These are phyloP conservation scores for Globisporangium parvum DNA, from an alignment of 352 stramenopile genomes.

Conservation along the genomic window DNA sequence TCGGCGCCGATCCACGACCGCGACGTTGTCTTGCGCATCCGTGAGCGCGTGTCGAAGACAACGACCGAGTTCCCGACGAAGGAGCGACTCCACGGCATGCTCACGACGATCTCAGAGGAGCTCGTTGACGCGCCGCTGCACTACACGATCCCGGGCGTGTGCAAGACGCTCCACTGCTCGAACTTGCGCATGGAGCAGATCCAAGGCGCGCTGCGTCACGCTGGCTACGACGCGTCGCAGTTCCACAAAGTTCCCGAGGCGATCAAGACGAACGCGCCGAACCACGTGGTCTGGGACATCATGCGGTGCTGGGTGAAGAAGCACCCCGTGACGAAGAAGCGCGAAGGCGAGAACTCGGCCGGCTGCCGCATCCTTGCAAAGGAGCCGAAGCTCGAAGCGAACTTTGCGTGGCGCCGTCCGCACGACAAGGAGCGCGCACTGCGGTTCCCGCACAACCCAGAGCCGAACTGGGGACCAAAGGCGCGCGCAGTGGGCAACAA, in stretches of 20 bases:
- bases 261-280: conserved; percentile 98
- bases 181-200: conserved; percentile 93
- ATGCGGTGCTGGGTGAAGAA: conserved; percentile 95
- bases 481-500: conserved; percentile 78
- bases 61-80: conserved; percentile 89
- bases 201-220: conserved; percentile 92
- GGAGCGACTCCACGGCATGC: conserved; percentile 89
- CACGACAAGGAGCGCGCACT: conserved; percentile 88
- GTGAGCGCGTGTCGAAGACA: conserved; percentile 70
- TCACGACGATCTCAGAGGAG: conserved; percentile 96
- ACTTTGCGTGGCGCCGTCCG: conserved; percentile 69
- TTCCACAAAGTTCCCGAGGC: conserved; percentile 98
- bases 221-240: conserved; percentile 95
- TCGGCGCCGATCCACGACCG: conserved; percentile 94
- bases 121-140: conserved; percentile 94
- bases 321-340: conserved; percentile 90
- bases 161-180: conserved; percentile 90
- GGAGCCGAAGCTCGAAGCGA: conserved; percentile 80
- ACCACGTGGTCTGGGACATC: conserved; percentile 97
- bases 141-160: conserved; percentile 94
- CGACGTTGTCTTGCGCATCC: conserved; percentile 81
- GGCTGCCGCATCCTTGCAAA: conserved; percentile 83
- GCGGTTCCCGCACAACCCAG: conserved; percentile 93
- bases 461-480: conserved; percentile 96
- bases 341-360: conserved; percentile 64